These are phyloP conservation scores for Hirschioporus abietinus DNA, from an alignment of 768 basidiomycete genomes.

Conservation along the genomic window DNA sequence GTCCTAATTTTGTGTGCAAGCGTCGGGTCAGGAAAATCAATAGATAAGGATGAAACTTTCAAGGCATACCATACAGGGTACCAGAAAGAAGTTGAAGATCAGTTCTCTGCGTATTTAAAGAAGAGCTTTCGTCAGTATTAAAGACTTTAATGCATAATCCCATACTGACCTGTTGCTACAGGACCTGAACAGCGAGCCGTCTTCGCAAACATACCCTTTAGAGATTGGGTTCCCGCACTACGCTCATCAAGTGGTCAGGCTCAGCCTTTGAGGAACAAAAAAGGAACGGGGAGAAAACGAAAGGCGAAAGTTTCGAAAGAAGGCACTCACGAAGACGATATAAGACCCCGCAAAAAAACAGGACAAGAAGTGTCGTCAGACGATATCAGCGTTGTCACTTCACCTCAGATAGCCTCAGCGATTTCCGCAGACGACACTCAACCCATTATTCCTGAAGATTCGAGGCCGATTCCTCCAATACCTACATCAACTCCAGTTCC, in stretches of 20 bases:
- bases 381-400: too few species aligned
- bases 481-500: not conserved
- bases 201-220: not conserved
- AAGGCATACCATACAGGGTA: not conserved
- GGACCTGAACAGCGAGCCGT: not conserved
- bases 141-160: not conserved
- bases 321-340: too few species aligned
- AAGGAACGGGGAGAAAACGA: too few species aligned
- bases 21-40: not conserved
- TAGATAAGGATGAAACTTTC: not conserved
- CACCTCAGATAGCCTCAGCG: too few species aligned
- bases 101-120: not conserved
- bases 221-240: not conserved
- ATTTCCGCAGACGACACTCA: too few species aligned
- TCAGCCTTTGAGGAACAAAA: not conserved
- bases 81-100: not conserved
- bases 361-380: too few species aligned
- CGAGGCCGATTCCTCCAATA: not conserved
- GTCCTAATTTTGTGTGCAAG: not conserved
- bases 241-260: not conserved
- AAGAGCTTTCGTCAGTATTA: not conserved
- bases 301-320: too few species aligned
- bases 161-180: not conserved
- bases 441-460: too few species aligned
- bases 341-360: too few species aligned